A percentile compares a stretch with the other conserved stretches of the same genome.
Conservation (phyloP, 1,284 basidiomycete genomes). For the Pseudozyma sp. region DNA sequence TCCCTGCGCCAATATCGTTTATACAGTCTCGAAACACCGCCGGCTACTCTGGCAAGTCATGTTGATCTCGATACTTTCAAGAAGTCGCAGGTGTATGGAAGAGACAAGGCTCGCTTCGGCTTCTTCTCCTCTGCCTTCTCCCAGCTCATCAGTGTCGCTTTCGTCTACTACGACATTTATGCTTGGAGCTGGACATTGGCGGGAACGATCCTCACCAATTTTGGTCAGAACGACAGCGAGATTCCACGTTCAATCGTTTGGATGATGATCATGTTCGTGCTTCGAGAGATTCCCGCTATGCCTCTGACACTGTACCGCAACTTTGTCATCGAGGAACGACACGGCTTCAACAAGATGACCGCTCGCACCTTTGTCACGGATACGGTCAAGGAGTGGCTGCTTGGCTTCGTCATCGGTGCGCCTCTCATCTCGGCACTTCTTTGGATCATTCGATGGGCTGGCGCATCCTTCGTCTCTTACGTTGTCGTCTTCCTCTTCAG, state of each 20-base stretch:
- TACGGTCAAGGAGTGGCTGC: conserved; percentile 80
- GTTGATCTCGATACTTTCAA: conserved; percentile 81
- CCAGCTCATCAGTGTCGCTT: conserved; percentile 77
- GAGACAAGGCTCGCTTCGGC: conserved; percentile 88
- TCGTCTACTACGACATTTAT: conserved; percentile 82
- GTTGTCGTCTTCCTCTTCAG: conserved; percentile 67
- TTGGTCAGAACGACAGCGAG: conserved; percentile 70
- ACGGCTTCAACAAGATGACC: conserved; percentile 97
- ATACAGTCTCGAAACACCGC: conserved; percentile 83
- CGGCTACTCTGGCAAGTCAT: conserved; percentile 79
- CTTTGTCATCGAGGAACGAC: conserved; percentile 92
- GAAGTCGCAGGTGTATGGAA: conserved; percentile 90
- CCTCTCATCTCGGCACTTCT: conserved; percentile 90
- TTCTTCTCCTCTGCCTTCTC: conserved; percentile 80
- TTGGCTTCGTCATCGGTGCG: conserved; percentile 82
- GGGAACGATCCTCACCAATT: conserved; percentile 71
- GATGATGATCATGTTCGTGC: conserved; percentile 63
- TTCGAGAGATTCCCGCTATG: conserved; percentile 74
- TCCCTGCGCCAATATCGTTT: conserved; percentile 87
- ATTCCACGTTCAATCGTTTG: conserved; percentile 87
- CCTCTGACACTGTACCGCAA: conserved; percentile 82
- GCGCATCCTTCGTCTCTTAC: conserved; percentile 70
- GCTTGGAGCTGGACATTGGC: conserved; percentile 80
- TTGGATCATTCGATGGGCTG: conserved; percentile 91
- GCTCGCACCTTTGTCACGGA: conserved; percentile 77